Percentiles rank a stretch among this genome's conserved stretches.
phyloP scores from a whole-genome alignment of 2,329 filamentous ascomycete species.

The Cercospora sesami region DNA sequence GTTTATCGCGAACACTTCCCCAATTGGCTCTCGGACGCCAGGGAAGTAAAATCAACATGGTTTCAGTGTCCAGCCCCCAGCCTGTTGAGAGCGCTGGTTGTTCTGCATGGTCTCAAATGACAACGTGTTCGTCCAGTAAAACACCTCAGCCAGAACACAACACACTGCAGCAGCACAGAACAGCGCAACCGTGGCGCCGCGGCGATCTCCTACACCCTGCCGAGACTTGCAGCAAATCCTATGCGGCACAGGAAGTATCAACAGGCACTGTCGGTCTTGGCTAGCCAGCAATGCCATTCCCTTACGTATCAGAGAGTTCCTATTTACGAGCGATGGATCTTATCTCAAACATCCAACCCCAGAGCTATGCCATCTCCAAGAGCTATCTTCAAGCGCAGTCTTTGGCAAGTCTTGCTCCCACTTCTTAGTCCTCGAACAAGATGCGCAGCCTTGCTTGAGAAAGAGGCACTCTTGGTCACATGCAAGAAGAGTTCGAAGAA shows the following conservation, averaged over 20 bases:
- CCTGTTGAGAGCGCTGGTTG: not conserved
- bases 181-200: not conserved
- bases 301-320: not conserved
- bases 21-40: not conserved
- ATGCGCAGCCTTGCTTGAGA: constrained; percentile 11
- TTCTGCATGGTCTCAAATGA: not conserved
- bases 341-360: not conserved
- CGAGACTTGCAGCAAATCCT: not conserved
- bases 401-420: not conserved
- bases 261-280: not conserved
- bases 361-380: not conserved
- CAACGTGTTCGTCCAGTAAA: not conserved
- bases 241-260: constrained; percentile 2
- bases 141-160: not conserved
- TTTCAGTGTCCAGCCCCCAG: not conserved
- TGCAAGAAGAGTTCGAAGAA: constrained; percentile 13
- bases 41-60: not conserved
- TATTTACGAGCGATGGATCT: not conserved
- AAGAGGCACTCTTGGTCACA: constrained; percentile 1
- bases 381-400: not conserved
- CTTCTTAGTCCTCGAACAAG: not conserved
- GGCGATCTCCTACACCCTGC: not conserved
- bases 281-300: not conserved
- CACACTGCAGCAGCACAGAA: not conserved
- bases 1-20: not conserved